phyloP scores from a whole-genome alignment of 768 basidiomycete species.

The Mycena leptocephala region DNA sequence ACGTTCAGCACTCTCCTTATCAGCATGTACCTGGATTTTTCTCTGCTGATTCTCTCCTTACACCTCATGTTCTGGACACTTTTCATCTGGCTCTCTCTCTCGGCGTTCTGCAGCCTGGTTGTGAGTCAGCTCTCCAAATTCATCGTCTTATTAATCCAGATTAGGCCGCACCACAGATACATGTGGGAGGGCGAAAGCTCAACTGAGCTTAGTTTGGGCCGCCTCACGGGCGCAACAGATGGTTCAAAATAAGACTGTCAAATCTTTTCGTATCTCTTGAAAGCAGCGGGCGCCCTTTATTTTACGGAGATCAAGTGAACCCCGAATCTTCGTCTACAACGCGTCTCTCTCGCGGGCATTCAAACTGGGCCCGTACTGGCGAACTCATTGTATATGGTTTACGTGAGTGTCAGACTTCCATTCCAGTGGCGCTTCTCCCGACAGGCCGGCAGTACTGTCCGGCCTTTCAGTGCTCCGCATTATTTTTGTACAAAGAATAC shows the following conservation, averaged over 20 bases:
- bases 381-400: not conserved
- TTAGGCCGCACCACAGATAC: not conserved
- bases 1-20: too few species aligned
- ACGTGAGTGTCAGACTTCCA: not conserved
- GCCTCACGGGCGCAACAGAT: not conserved
- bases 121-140: too few species aligned
- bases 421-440: conserved; percentile 4
- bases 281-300: conserved; percentile 3
- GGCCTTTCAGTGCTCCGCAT: conserved; percentile 1
- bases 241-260: not conserved
- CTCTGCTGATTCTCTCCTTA: too few species aligned
- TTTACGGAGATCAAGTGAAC: not conserved
- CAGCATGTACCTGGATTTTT: too few species aligned
- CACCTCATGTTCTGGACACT: too few species aligned
- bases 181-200: not conserved
- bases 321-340: not conserved
- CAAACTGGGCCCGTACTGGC: not conserved
- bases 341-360: not conserved
- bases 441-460: conserved; percentile 1
- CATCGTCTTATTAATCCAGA: too few species aligned
- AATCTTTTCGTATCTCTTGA: not conserved
- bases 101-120: too few species aligned
- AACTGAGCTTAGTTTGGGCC: conserved; percentile 2
- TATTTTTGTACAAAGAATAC: not conserved
- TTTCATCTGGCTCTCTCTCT: too few species aligned